These are phyloP conservation scores for Galerina sulciceps DNA, from an alignment of 768 basidiomycete species.

Conservation along the genomic window DNA sequence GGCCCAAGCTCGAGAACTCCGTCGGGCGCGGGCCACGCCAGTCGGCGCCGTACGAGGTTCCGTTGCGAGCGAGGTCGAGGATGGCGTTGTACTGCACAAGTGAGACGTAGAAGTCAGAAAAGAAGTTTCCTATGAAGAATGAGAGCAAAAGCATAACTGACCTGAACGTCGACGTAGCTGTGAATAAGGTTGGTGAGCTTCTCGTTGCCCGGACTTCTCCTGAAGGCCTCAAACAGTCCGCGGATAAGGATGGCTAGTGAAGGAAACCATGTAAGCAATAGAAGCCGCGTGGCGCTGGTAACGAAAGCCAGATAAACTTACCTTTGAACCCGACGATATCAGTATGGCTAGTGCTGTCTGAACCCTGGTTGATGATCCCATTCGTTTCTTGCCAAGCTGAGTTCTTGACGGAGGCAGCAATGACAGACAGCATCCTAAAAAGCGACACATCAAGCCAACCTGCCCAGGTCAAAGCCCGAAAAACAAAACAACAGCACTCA, in stretches of 20 bases:
- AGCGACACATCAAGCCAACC: neutral
- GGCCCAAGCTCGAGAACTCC: conserved; percentile 52
- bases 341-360: conserved; percentile 41
- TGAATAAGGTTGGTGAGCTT: conserved; percentile 44
- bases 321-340: conserved; percentile 60
- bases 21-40: conserved; percentile 51
- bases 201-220: conserved; percentile 38
- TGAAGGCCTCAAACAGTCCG: conserved; percentile 49
- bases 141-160: conserved; percentile 15
- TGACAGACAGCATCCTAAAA: conserved; percentile 27
- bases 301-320: conserved; percentile 13
- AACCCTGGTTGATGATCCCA: conserved; percentile 58
- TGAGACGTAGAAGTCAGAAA: neutral
- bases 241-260: conserved; percentile 45
- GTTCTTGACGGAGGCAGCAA: conserved; percentile 46
- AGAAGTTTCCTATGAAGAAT: neutral
- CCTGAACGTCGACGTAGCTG: conserved; percentile 58
- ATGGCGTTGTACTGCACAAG: conserved; percentile 49
- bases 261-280: neutral
- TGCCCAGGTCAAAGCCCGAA: too few relatives aligned
- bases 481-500: conserved; percentile 26
- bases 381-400: conserved; percentile 50
- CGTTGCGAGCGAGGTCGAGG: conserved; percentile 49
- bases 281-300: neutral
- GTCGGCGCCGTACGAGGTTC: conserved; percentile 45